Base-by-base conservation (phyloP, 768 basidiomycete genomes). In the Hirschioporus abietinus region DNA sequence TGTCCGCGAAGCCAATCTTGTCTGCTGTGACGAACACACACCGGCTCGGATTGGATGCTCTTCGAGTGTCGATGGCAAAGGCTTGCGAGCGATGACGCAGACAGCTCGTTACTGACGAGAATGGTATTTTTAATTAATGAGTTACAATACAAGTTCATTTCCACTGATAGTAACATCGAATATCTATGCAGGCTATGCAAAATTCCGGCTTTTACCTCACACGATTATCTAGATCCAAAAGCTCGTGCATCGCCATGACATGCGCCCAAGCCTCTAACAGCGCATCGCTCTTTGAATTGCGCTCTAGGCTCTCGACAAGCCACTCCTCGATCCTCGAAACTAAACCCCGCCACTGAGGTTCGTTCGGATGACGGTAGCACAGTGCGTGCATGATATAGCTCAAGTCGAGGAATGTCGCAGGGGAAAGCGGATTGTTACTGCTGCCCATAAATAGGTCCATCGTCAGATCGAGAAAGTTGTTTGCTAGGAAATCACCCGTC, bases 51-150 rank as follows among this genome's bases (percentile, higher is more conserved):
- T 79, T 90, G 10, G 84, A 86, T 26, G 75, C 79, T 26, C 75
- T 89, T 25, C 81, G 88, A 71, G 74, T 75, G 71, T 89, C 84
- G 70, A 88, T 92, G 23, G 74, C 77, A 10, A 82, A 87, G 52
- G 88, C 84, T 18, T 90, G 89, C 77, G 84, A 80, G 36, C 66
- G 83, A 15, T 25, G 9, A 61, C 18, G 12, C 12, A 52, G 12
- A 52, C 4, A 20, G 12, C 4, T 20, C 20, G 12, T 52, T 30
- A 52, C 15, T 52, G 15, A 52, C 20, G 12, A 15, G 12, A 52
- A 52, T 52, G 42, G 42, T 12, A 52, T 15, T 15, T 52, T 52
- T 10, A 10, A 2, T 52, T 52, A 3, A 52, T 20, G 1, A 5
- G 4, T 15, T 52, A 52, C 20, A 52, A 15, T 10, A 52, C 20